Evolutionary conservation across 1,284 basidiomycete species (phyloP).

Genomic region (Puccinia hordei): DNA sequence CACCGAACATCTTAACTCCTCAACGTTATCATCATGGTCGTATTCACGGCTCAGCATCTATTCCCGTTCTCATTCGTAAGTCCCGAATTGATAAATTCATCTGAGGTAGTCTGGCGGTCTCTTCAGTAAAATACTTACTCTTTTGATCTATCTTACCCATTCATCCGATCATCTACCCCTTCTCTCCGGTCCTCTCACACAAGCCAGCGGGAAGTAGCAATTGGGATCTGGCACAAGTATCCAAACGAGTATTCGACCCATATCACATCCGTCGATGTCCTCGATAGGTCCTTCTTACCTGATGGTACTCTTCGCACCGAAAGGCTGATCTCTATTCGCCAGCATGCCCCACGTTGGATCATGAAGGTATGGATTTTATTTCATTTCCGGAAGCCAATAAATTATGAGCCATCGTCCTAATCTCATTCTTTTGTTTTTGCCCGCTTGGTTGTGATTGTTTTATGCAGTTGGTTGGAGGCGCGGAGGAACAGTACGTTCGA

Average conservation of each 20-base stretch:
- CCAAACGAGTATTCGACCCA: slow-evolving; percentile 33
- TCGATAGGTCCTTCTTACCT: slow-evolving; percentile 34
- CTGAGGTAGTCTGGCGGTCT: too few relatives aligned
- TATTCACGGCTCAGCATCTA: slow-evolving; percentile 32
- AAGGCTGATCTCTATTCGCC: slow-evolving; percentile 42
- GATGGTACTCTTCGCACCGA: slow-evolving; percentile 45
- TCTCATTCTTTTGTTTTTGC: background rate
- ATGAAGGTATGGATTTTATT: slow-evolving; percentile 34
- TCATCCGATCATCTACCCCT: background rate
- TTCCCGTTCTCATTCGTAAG: slow-evolving; percentile 50
- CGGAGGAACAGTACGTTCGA: slow-evolving; percentile 45
- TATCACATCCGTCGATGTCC: slow-evolving; percentile 42
- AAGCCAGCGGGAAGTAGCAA: slow-evolving; percentile 43
- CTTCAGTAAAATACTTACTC: slow-evolving; percentile 7
- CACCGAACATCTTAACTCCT: background rate
- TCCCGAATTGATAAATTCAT: background rate
- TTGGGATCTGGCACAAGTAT: slow-evolving; percentile 49
- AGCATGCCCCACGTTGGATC: slow-evolving; percentile 49
- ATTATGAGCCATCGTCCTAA: background rate
- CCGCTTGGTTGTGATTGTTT: background rate
- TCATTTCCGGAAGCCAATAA: background rate
- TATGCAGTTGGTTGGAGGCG: slow-evolving; percentile 36
- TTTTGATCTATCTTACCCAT: background rate
- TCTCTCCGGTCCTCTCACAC: slow-evolving; percentile 11
- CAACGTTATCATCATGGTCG: background rate